Evolutionary conservation across 495 filamentous ascomycete species (phyloP), one percentile per base, ranked within the genome.

Genomic region (Trichoderma reesei): DNA sequence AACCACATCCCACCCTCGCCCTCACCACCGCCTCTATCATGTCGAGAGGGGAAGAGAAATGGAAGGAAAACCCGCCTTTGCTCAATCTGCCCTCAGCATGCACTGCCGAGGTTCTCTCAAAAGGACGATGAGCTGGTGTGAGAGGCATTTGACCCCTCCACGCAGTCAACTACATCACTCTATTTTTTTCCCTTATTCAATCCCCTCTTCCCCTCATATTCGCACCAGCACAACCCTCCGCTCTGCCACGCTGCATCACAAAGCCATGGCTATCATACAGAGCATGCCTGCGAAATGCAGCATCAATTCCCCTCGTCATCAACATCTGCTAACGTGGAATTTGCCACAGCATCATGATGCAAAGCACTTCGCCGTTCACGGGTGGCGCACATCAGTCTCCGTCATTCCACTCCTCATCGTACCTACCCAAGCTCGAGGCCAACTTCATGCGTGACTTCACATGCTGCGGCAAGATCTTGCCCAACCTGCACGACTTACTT

Each of bases 331-430:
- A 67, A 74, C 67, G 38, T 48, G 14, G 41, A 66, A 60, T 65
- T 41, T 66, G 46, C 54, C 62, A 66, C 68, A 98, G 93, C 73
- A 94, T 97, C 72, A 88, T 94, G 70, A 97, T 97, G 92, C 87
- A 89, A 61, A 93, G 94, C 65, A 96, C 94, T 16, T 98, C 94
- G 18, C 94, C 94, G 16, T 96, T 92, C 72, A 42, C 39, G 5
- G 60, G 60, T n/a, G 71, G 75, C 42, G 79, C 76, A 39, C 91
- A 95, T 71, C 89, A 94, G 73, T 96, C 93, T 20, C 91, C 95
- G 2, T 97, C 93, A 8, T 97, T 88, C 69, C 95, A 98, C 71
- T 98, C 94, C 8, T 96, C 93, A 0, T 98, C 94, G 37, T 98
- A 98, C 75, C 85, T 98, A 46, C 94, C 94, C 7, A 98, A 97